Base-by-base conservation (phyloP, 108 stramenopile genomes). In the Cyclotella cryptica region DNA sequence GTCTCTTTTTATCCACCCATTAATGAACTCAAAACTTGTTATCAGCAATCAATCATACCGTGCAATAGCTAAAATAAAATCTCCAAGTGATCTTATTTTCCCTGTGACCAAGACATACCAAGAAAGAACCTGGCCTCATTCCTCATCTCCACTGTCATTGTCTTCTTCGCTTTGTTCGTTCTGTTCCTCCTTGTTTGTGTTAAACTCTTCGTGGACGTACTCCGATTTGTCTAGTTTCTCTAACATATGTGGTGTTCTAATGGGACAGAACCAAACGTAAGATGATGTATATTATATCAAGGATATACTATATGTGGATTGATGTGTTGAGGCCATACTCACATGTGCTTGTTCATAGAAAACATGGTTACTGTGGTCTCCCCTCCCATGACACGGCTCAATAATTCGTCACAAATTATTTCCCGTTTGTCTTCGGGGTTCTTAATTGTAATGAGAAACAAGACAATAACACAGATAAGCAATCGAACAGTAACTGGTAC, bases 361-460 rank as follows among this genome's bases (percentile, higher is more conserved):
- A 95, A 97, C 93, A 97, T 97, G 28, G 94, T 94, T 8, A 97
- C 93, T 47, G 66, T 91, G 29, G 65, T 54, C 49, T 96, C 73
- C 22, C 89, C 87, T 19, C 87, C 90, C 90, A 97, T 92, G 57
- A 95, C 88, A 4, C 30, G 51, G 60, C 84, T 83, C 69, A 97
- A 74, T 53, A 84, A 84, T 14, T 75, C 88, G 57, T 97, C 93
- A 52, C 96, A 97, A 24, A 95, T 47, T 63, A 97, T 95, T 71
- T 93, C 81, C 40, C 94, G 85, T 75, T 95, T 97, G 83, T 97
- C 88, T 8, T 87, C 65, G 4, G 96, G 93, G 70, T 97, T 93
- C 83, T 94, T 76, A 35, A 68, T 21, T n/a, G 28, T 12, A 69
- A 39, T 30, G 26, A 19, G 13, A 26, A 22, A 19, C 10, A 69